These are phyloP conservation scores for Melaleuca alternifolia DNA, from an alignment of 345 rosid species.

Conservation along the genomic window DNA sequence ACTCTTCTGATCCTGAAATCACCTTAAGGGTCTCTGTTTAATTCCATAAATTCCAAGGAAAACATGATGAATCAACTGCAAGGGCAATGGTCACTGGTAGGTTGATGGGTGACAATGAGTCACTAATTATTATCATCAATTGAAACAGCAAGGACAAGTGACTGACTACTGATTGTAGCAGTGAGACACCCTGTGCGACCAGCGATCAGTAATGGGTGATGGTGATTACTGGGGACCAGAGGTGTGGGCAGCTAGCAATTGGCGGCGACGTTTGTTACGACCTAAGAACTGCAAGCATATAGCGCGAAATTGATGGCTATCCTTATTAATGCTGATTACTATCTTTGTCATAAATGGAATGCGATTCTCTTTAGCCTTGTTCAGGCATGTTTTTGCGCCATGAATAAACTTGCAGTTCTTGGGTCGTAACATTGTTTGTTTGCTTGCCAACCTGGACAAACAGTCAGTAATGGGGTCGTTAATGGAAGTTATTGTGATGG, in stretches of 20 bases:
- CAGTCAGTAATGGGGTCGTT: not conserved
- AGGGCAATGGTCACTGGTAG: not conserved
- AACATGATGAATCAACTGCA: not conserved
- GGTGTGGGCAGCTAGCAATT: not conserved
- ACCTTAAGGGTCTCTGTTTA: not conserved
- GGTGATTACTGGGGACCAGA: not conserved
- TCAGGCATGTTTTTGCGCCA: too few species aligned
- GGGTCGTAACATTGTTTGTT: too few species aligned
- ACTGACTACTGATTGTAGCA: not conserved
- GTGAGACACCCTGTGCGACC: not conserved
- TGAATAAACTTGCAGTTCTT: too few species aligned
- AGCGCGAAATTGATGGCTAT: too few species aligned
- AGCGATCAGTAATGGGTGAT: not conserved
- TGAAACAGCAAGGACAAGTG: not conserved
- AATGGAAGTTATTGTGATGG: not conserved
- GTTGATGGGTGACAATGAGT: not conserved
- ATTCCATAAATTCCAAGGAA: not conserved
- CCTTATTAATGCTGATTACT: too few species aligned
- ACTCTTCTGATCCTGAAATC: not conserved
- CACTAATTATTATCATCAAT: not conserved
- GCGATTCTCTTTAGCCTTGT: too few species aligned
- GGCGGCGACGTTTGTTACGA: too few species aligned
- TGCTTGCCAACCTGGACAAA: not conserved
- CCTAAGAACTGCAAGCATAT: too few species aligned
- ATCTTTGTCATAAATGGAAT: too few species aligned